Base-by-base conservation (phyloP, 1,139 yeast genomes). In the Geotrichum carabidarum region DNA sequence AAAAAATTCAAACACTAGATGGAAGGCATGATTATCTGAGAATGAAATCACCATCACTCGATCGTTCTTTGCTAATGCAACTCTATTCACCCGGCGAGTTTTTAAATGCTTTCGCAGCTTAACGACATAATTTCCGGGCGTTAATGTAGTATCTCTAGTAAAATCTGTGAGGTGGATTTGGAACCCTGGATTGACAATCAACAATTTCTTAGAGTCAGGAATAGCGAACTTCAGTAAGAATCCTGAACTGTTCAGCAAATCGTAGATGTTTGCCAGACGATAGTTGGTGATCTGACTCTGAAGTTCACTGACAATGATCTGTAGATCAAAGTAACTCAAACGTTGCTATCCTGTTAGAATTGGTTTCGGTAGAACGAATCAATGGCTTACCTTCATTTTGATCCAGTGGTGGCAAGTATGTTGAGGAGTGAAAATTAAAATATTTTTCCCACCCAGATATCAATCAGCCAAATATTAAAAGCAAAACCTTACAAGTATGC, bases 181-280 rank as follows among this genome's bases (percentile, higher is more conserved):
- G 66, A 86, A 83, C 0, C 99, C 99, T 54, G 94, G 88, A 65
- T 93, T 97, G 14, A 91, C 76, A 6, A 91, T 82, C 34, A 91
- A 71, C 49, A 79, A 80, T 59, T 82, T 78, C 69, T 90, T 91
- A 11, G 90, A 83, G 62, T 89, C 95, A 0, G 96, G 95, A 40
- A 84, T 72, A 44, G 89, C 82, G 66, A 93, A 91, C 67, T 88
- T 90, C 63, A 93, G 73, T 55, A 90, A 71, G 65, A 84, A 90
- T 57, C 88, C 91, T 55, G 90, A 79, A 11, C 79, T 76, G 4
- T 90, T 85, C 46, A 83, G 79, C 51, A 89, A 78, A 68, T 89
- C 91, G 71, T 91, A 91, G 56, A 93, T 84, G 69, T 93, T 93
- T 61, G 85, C 91, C 56, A 93, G 74, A 57, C 98, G 74, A 67